These are phyloP conservation scores for Phytomonas francai DNA, from an alignment of 208 protist species.

Conservation along the genomic window DNA sequence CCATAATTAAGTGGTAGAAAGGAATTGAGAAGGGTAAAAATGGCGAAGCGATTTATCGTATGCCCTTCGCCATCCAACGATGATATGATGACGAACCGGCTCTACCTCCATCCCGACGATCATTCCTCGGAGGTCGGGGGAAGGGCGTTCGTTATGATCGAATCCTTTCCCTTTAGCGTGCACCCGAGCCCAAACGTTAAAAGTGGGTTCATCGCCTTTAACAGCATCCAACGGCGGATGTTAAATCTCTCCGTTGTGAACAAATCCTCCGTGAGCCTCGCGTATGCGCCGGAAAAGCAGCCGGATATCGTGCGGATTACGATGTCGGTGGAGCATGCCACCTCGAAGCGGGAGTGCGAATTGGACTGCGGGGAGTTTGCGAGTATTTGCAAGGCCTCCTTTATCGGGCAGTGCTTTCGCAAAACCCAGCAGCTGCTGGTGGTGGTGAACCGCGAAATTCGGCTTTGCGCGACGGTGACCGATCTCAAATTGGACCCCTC, in stretches of 20 bases:
- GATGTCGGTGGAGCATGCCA: conserved; percentile 40
- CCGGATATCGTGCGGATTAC: conserved; percentile 28
- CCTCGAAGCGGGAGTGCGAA: conserved; percentile 41
- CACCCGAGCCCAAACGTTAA: conserved; percentile 21
- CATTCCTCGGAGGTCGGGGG: conserved; percentile 6
- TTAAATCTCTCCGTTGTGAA: conserved; percentile 45
- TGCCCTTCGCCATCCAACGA: conserved; percentile 48
- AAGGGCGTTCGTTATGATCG: conserved; percentile 30
- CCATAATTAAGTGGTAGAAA: not conserved
- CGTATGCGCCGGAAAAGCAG: conserved; percentile 14
- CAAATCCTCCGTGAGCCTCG: conserved; percentile 36
- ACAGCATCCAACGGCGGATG: conserved; percentile 70
- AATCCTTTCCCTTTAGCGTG: conserved; percentile 56
- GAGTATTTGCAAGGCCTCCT: conserved; percentile 32
- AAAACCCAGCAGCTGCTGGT: conserved; percentile 53
- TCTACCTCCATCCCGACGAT: conserved; percentile 49
- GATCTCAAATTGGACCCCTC: conserved; percentile 13
- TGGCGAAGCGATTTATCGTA: conserved; percentile 28
- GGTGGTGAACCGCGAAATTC: conserved; percentile 36
- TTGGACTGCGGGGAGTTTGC: conserved; percentile 61
- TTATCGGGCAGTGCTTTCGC: conserved; percentile 53
- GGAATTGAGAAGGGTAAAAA: conserved; percentile 11
- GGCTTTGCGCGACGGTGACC: conserved; percentile 40
- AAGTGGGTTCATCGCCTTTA: conserved; percentile 50
- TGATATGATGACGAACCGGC: conserved; percentile 53